A percentile compares a stretch with the other conserved stretches of the same genome.
Evolutionary conservation across 805 yeast species (phyloP).

Genomic region (Candida namnaoensis): DNA sequence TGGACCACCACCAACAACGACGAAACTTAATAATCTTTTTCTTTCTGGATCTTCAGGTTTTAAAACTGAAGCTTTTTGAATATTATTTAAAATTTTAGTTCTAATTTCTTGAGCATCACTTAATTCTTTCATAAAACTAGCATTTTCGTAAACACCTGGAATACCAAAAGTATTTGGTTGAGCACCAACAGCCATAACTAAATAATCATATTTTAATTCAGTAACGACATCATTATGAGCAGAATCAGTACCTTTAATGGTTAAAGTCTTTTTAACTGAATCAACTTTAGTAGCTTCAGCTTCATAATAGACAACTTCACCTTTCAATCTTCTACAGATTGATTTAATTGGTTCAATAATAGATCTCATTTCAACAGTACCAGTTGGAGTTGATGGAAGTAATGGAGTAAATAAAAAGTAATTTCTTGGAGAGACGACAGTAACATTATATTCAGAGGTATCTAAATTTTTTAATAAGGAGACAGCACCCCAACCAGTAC

Average conservation of each 20-base stretch:
- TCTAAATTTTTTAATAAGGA: conserved; percentile 79
- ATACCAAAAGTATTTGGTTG: conserved; percentile 91
- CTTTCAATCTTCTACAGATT: conserved; percentile 70
- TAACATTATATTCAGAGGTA: conserved; percentile 79
- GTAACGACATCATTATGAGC: conserved; percentile 34
- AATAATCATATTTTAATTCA: conserved; percentile 61
- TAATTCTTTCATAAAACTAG: conserved; percentile 84
- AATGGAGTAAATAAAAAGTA: conserved; percentile 94
- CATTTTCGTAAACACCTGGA: conserved; percentile 87
- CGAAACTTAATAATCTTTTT: conserved; percentile 74
- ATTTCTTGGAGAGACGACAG: conserved; percentile 89
- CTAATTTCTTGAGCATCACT: conserved; percentile 82
- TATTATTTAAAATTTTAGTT: conserved; percentile 72
- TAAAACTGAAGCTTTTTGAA: conserved; percentile 81
- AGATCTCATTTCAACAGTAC: conserved; percentile 83
- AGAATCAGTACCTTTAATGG: conserved; percentile 47
- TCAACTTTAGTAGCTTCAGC: conserved; percentile 87
- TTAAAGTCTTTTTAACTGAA: conserved; percentile 55
- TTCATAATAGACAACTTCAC: conserved; percentile 77
- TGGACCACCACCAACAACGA: conserved; percentile 98
- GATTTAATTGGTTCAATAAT: conserved; percentile 90
- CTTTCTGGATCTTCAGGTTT: conserved; percentile 71
- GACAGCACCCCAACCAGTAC: conserved; percentile 95
- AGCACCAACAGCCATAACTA: conserved; percentile 92
- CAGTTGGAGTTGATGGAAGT: conserved; percentile 91